Evolutionary conservation across 2,329 filamentous ascomycete genomes (phyloP).

Genomic region (Fusarium mangiferae): DNA sequence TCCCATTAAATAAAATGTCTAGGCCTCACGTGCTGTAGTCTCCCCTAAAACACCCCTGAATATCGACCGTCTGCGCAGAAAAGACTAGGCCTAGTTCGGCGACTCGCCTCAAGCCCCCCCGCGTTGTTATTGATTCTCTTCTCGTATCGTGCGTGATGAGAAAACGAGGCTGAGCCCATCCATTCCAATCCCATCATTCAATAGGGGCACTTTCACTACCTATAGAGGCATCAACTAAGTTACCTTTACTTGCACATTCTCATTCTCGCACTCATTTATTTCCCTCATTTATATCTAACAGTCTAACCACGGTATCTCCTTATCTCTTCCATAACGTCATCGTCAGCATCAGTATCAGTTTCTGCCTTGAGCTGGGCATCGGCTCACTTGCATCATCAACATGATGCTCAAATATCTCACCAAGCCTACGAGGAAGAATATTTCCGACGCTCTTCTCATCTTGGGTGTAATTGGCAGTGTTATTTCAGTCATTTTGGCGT

Average conservation of each 20-base stretch:
- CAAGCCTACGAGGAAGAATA: constrained; percentile 29
- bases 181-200: constrained; percentile 3
- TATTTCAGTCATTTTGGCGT: constrained; percentile 30
- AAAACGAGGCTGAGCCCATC: constrained; percentile 27
- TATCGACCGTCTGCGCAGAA: neutral
- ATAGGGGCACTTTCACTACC: constrained; percentile 20
- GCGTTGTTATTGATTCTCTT: constrained; percentile 19
- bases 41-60: constrained; percentile 15
- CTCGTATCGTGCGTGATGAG: constrained; percentile 27
- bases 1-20: neutral
- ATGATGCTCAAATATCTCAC: constrained; percentile 26
- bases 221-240: neutral
- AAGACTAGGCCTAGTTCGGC: constrained; percentile 21
- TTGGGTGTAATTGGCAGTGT: constrained; percentile 37
- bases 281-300: neutral
- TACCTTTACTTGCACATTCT: neutral
- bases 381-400: constrained; percentile 9
- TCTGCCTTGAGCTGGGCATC: constrained; percentile 9
- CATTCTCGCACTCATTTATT: neutral
- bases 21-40: constrained; percentile 19
- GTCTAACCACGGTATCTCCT: neutral
- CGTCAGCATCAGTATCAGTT: neutral
- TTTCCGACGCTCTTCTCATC: constrained; percentile 29
- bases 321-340: constrained; percentile 14
- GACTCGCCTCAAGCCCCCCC: constrained; percentile 12